phyloP scores from a whole-genome alignment of 2,329 filamentous ascomycete genomes.

The Fragosphaeria purpurea region DNA sequence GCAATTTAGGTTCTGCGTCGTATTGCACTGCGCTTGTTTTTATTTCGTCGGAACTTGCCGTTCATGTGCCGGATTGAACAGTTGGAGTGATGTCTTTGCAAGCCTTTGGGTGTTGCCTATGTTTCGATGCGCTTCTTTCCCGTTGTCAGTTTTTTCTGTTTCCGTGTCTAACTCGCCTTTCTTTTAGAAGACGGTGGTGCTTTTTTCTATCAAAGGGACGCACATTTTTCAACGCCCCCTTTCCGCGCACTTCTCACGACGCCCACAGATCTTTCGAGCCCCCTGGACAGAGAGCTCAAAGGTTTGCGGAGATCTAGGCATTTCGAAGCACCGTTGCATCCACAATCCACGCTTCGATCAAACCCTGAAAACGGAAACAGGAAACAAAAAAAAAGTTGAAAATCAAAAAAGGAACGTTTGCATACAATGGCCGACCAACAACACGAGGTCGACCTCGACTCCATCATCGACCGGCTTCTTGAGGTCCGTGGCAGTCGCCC shows the following conservation, averaged over 20 bases:
- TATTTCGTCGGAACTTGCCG: too few relatives aligned
- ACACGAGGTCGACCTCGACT: slow-evolving; percentile 95
- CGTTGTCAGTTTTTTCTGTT: too few relatives aligned
- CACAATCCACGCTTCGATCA: not conserved
- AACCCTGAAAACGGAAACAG: not conserved
- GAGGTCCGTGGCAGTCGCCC: slow-evolving; percentile 96
- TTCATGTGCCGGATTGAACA: too few relatives aligned
- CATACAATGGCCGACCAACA: slow-evolving; percentile 51
- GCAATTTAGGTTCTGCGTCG: too few relatives aligned
- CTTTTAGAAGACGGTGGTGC: slow-evolving; percentile 1
- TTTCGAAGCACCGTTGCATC: slow-evolving; percentile 6
- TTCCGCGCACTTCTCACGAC: slow-evolving; percentile 2
- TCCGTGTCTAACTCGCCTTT: not conserved
- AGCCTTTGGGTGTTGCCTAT: too few relatives aligned
- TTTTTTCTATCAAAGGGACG: not conserved
- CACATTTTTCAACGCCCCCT: not conserved
- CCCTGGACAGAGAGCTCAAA: slow-evolving; percentile 8
- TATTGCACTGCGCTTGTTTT: too few relatives aligned
- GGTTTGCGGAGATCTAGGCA: slow-evolving; percentile 14
- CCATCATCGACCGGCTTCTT: slow-evolving; percentile 95
- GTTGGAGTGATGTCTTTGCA: too few relatives aligned
- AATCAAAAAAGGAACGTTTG: not conserved
- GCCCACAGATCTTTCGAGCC: slow-evolving; percentile 14
- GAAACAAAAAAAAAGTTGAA: slow-evolving; percentile 1
- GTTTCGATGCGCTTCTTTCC: too few relatives aligned